Conservation (phyloP, 305 asterid species). For the Fraxinus sp. region DNA sequence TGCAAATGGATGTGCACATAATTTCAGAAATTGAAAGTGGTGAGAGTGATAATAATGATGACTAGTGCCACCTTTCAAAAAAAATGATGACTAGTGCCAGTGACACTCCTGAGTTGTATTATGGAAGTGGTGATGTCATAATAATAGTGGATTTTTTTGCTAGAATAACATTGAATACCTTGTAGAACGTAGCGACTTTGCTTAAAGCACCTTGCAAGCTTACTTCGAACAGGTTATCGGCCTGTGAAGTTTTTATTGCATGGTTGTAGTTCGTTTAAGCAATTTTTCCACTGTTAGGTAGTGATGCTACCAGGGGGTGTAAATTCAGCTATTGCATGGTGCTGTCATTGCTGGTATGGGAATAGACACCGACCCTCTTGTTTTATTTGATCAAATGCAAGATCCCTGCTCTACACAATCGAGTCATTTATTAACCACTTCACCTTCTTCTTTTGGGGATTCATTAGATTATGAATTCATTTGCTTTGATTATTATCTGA, state of each 20-base stretch:
- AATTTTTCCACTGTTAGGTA: neutral
- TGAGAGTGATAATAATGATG: neutral
- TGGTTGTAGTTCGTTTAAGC: neutral
- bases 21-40: conserved; percentile 15
- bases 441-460: neutral
- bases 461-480: neutral
- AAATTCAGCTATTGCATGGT: neutral
- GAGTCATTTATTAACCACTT: neutral
- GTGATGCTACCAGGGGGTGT: neutral
- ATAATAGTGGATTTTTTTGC: neutral
- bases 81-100: too few species aligned
- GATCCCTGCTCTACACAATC: neutral
- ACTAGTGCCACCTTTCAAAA: too few species aligned
- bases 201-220: neutral
- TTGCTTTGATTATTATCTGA: neutral
- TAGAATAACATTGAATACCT: neutral
- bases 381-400: neutral
- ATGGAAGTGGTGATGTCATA: conserved; percentile 2
- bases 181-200: neutral
- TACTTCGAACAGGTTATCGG: neutral
- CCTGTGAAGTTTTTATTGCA: neutral
- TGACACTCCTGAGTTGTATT: neutral
- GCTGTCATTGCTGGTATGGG: neutral
- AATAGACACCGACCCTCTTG: neutral
- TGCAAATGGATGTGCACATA: conserved; percentile 9